Conservation (phyloP, 306 rosid species). For the Vicia sativa region DNA sequence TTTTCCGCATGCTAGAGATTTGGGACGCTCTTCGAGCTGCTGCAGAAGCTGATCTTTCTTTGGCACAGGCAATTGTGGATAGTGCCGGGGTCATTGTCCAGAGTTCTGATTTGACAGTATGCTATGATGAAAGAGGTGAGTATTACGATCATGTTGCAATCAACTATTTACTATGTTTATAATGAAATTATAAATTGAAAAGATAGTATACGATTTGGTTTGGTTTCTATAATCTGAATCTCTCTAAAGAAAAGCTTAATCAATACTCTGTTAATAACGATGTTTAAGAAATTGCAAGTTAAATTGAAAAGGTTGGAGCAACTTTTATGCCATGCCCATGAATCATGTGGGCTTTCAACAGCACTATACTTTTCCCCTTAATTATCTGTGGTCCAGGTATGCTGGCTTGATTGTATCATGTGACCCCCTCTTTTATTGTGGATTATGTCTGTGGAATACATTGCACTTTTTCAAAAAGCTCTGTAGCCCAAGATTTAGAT, state of each 20-base stretch:
- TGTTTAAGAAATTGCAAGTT: slow-evolving; percentile 2
- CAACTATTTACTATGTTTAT: not conserved
- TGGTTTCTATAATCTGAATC: slow-evolving; percentile 7
- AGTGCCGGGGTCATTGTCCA: slow-evolving; percentile 96
- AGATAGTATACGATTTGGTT: not conserved
- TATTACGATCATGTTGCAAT: slow-evolving; percentile 39
- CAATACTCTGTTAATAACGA: not conserved
- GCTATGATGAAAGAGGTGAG: slow-evolving; percentile 99
- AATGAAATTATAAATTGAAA: slow-evolving; percentile 3
- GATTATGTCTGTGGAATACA: slow-evolving; percentile 26
- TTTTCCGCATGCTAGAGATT: slow-evolving; percentile 67
- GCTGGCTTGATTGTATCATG: slow-evolving; percentile 37
- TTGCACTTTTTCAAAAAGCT: slow-evolving; percentile 14
- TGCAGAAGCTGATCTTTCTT: slow-evolving; percentile 85
- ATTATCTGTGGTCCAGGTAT: slow-evolving; percentile 38
- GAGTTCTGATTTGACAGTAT: slow-evolving; percentile 88
- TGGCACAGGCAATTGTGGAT: slow-evolving; percentile 93
- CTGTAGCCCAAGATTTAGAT: not conserved
- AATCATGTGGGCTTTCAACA: slow-evolving; percentile 31
- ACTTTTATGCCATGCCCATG: slow-evolving; percentile 31
- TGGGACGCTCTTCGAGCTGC: slow-evolving; percentile 99
- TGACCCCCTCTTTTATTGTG: slow-evolving; percentile 40
- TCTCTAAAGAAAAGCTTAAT: slow-evolving; percentile 6
- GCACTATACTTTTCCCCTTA: slow-evolving; percentile 20
- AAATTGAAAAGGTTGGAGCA: slow-evolving; percentile 18